phyloP scores from a whole-genome alignment of 2,329 filamentous ascomycete genomes.

The Colletotrichum zoysiae region DNA sequence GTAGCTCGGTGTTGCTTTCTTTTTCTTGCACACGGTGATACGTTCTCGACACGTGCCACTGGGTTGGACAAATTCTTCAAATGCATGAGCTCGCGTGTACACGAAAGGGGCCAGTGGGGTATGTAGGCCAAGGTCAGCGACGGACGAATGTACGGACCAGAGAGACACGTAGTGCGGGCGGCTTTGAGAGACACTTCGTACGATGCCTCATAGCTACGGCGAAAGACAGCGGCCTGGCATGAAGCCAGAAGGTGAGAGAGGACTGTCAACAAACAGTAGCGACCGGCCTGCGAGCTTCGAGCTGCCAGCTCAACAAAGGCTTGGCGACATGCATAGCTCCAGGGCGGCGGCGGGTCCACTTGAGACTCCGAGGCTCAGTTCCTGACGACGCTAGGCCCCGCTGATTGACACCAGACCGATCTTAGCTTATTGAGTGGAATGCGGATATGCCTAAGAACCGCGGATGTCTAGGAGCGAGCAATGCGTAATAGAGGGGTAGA shows the following conservation, averaged over 20 bases:
- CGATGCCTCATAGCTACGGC: constrained; percentile 5
- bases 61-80: constrained; percentile 9
- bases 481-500: constrained; percentile 21
- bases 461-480: constrained; percentile 18
- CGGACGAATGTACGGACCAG: constrained; percentile 10
- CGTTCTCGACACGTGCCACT: constrained; percentile 15
- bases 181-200: constrained; percentile 8
- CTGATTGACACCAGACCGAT: constrained; percentile 23
- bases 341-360: constrained; percentile 20
- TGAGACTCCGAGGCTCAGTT: constrained; percentile 26
- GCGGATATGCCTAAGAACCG: constrained; percentile 15
- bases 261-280: constrained; percentile 17
- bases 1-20: constrained; percentile 5
- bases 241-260: constrained; percentile 1
- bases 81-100: constrained; percentile 19
- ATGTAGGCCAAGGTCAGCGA: neutral
- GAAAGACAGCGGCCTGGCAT: neutral
- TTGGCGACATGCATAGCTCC: constrained; percentile 20
- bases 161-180: constrained; percentile 23
- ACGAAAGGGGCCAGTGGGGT: constrained; percentile 9
- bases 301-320: constrained; percentile 31
- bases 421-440: constrained; percentile 39
- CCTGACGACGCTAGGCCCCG: constrained; percentile 20
- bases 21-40: neutral
- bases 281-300: constrained; percentile 2